These are phyloP conservation scores for Spergularia azorica DNA, from an alignment of 179 eudicot genomes.

Conservation along the genomic window DNA sequence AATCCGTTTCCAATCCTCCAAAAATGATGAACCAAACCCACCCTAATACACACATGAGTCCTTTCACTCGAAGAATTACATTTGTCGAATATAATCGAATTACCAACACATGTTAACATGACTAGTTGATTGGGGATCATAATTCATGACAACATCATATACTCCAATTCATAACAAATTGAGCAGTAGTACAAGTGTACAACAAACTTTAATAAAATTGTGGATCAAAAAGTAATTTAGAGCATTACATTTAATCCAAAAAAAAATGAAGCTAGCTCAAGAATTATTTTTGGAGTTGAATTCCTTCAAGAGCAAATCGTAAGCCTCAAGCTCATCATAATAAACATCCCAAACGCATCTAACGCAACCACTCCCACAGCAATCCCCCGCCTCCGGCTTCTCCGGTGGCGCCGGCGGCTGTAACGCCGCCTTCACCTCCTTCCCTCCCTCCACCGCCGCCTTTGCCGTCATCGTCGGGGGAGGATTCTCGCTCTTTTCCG, in stretches of 20 bases:
- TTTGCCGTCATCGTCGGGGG: neutral
- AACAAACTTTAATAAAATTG: no score
- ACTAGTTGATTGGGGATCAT: no score
- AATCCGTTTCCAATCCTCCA: no score
- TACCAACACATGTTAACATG: no score
- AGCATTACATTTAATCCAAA: neutral
- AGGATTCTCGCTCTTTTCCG: neutral
- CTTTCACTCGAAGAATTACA: no score
- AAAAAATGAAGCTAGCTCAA: neutral
- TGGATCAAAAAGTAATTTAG: no score
- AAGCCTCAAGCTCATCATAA: conserved; percentile 79
- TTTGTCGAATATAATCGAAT: no score
- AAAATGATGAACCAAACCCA: no score
- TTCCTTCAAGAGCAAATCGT: conserved; percentile 39
- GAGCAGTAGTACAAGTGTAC: no score
- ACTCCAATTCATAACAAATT: no score
- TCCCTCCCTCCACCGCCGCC: conserved; percentile 3
- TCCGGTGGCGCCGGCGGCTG: conserved; percentile 56
- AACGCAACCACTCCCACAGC: conserved; percentile 91
- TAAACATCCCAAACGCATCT: conserved; percentile 93
- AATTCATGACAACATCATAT: no score
- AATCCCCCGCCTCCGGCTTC: conserved; percentile 85
- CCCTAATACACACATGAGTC: no score
- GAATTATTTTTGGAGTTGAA: conserved; percentile 7
- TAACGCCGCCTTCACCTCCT: conserved; percentile 7